Conservation (phyloP, 257 asterid species). For the Nicotiana noctiflora region DNA sequence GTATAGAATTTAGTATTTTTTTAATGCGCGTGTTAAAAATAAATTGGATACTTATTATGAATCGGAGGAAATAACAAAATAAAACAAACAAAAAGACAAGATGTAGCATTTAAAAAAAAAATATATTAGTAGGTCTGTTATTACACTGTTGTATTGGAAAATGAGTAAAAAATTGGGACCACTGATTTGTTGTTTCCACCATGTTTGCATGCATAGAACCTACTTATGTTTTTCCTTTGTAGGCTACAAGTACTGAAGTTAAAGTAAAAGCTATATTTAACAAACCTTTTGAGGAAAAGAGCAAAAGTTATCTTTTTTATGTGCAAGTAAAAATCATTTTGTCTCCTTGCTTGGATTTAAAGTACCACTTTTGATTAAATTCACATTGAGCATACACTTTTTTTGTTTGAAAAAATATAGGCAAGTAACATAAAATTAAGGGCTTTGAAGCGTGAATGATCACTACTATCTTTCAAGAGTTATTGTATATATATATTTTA, state of each 20-base stretch:
- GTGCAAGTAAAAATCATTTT: not conserved
- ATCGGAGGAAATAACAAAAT: too few relatives aligned
- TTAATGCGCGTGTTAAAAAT: too few relatives aligned
- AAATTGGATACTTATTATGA: too few relatives aligned
- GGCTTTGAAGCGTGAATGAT: too few relatives aligned
- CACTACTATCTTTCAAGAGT: too few relatives aligned
- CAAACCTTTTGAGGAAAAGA: not conserved
- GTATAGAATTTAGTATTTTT: too few relatives aligned
- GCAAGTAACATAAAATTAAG: too few relatives aligned
- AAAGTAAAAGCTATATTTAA: not conserved
- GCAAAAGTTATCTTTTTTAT: not conserved
- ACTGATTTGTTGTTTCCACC: not conserved
- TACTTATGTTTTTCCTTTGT: not conserved
- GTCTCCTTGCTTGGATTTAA: not conserved
- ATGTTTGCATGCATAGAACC: slow-evolving; percentile 4
- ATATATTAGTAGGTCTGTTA: not conserved
- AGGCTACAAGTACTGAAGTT: not conserved
- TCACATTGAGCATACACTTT: not conserved
- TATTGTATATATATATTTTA: too few relatives aligned
- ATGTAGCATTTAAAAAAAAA: not conserved
- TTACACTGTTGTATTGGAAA: not conserved
- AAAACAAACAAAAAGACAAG: not conserved
- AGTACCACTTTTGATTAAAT: not conserved
- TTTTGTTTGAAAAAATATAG: too few relatives aligned
- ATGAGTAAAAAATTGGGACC: not conserved